Evolutionary conservation across 768 basidiomycete species (phyloP).

Genomic region (Xerocomus brunneocitrinus): DNA sequence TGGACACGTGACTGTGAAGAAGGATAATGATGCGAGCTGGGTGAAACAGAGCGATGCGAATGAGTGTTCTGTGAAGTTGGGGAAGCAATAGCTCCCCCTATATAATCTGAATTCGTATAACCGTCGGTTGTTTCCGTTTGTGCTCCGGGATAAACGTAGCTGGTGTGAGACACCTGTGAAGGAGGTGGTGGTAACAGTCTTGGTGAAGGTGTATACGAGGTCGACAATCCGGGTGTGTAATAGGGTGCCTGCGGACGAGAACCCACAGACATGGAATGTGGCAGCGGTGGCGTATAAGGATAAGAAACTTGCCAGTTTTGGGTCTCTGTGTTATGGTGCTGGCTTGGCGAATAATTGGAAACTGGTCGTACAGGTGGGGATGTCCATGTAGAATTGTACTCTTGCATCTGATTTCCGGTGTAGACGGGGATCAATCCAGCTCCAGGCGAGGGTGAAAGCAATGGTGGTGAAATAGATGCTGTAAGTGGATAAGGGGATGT

Average conservation of each 20-base stretch:
- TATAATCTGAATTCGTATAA: slow-evolving; percentile 44
- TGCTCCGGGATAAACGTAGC: slow-evolving; percentile 14
- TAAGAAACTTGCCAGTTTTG: slow-evolving; percentile 17
- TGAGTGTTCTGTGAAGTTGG: slow-evolving; percentile 58
- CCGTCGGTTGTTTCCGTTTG: slow-evolving; percentile 13
- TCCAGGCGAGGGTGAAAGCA: slow-evolving; percentile 27
- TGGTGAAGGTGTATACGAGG: slow-evolving; percentile 16
- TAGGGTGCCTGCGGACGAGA: slow-evolving; percentile 31
- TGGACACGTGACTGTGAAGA: slow-evolving; percentile 16
- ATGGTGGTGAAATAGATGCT: slow-evolving; percentile 12
- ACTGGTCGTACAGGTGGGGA: slow-evolving; percentile 1
- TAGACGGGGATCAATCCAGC: slow-evolving; percentile 5
- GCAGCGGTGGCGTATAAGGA: slow-evolving; percentile 36
- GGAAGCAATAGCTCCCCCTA: slow-evolving; percentile 57
- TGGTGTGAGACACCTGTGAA: slow-evolving; percentile 19
- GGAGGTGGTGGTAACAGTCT: slow-evolving; percentile 29
- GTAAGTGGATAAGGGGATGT: slow-evolving; percentile 17
- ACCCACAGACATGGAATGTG: slow-evolving; percentile 52
- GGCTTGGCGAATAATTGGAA: slow-evolving; percentile 4
- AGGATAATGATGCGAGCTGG: slow-evolving; percentile 51
- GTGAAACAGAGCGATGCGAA: slow-evolving; percentile 57
- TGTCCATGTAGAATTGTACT: slow-evolving; percentile 8
- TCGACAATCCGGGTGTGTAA: slow-evolving; percentile 36
- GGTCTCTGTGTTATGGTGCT: slow-evolving; percentile 6
- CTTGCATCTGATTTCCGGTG: slow-evolving; percentile 8